Evolutionary conservation across 164 flowering plant species (phyloP).

Genomic region (Stephania yunnanensis): DNA sequence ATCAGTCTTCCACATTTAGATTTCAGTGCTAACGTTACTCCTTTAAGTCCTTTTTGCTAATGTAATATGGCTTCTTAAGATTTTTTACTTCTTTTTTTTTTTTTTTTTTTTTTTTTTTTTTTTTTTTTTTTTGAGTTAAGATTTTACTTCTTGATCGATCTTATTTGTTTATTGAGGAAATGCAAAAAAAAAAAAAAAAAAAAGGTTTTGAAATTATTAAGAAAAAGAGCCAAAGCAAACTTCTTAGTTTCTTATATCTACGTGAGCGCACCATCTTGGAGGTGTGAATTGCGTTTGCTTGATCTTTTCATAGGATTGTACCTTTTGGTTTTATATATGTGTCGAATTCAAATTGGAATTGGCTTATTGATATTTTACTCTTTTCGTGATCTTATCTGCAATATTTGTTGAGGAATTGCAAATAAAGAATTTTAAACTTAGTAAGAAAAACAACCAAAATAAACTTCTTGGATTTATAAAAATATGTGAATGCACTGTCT

Average conservation of each 20-base stretch:
- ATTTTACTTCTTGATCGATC: background rate
- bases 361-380: background rate
- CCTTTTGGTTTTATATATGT: no score
- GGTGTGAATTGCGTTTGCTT: no score
- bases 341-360: no score
- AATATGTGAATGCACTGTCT: background rate
- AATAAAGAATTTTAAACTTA: background rate
- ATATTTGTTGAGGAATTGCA: background rate
- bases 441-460: background rate
- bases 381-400: background rate
- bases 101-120: no score
- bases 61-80: background rate
- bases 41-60: background rate
- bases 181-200: no score
- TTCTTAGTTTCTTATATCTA: no score
- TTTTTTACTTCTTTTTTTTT: background rate
- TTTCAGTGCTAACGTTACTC: background rate
- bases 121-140: background rate
- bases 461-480: background rate
- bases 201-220: no score
- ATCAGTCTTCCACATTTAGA: background rate
- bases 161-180: no score
- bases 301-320: no score
- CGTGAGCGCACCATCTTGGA: no score
- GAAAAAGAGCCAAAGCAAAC: no score